phyloP scores from a whole-genome alignment of 371 early-diverging fungal species.

The Synchytrium microbalum region DNA sequence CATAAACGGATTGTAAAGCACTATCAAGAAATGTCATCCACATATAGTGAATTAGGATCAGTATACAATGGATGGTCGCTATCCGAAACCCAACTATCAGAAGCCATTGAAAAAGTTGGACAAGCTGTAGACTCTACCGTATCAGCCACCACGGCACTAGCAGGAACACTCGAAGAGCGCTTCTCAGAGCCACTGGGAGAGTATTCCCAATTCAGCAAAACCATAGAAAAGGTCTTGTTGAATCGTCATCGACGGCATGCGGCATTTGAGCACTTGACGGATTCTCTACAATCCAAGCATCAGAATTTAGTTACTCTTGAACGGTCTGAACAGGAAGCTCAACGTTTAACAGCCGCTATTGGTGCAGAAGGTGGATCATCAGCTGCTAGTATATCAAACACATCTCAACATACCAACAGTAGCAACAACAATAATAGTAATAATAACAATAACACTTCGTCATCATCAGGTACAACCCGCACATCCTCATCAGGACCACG shows the following conservation, averaged over 20 bases:
- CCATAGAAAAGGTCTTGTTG: conserved; percentile 72
- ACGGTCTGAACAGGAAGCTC: conserved; percentile 74
- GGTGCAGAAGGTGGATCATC: conserved; percentile 35
- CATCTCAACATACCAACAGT: not conserved
- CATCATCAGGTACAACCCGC: conserved; percentile 10
- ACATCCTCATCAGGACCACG: conserved; percentile 9
- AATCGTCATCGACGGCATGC: conserved; percentile 79
- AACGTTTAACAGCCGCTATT: conserved; percentile 72
- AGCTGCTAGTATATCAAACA: not conserved
- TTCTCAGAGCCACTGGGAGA: conserved; percentile 80
- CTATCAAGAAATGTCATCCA: conserved; percentile 48
- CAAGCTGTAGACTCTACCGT: conserved; percentile 82
- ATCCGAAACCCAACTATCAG: conserved; percentile 63
- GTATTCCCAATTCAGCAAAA: conserved; percentile 76
- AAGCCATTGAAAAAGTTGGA: conserved; percentile 81
- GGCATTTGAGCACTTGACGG: conserved; percentile 71
- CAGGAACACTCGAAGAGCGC: conserved; percentile 57
- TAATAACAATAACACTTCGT: conserved; percentile 1
- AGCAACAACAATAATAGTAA: not conserved
- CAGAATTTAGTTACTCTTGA: conserved; percentile 56
- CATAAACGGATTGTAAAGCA: conserved; percentile 27
- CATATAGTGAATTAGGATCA: conserved; percentile 86
- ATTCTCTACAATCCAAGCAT: conserved; percentile 62
- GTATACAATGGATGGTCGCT: conserved; percentile 90
- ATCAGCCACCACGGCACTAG: conserved; percentile 63